Evolutionary conservation across 2,329 filamentous ascomycete species (phyloP).

Genomic region (Gaeumannomyces sp.): DNA sequence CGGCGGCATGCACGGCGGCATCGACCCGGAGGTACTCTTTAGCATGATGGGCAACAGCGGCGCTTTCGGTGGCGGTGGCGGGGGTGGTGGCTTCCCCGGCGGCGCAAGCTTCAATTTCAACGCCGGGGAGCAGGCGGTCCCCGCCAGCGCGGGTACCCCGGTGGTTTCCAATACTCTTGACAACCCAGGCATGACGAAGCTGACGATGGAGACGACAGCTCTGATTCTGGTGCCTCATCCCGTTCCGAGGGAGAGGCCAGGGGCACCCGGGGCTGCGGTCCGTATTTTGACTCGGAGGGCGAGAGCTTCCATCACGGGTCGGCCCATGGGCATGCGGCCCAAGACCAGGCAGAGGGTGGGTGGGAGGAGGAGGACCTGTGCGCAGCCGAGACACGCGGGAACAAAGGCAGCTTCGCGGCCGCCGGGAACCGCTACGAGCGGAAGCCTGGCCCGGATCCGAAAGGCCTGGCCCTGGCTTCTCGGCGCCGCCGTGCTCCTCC

Average conservation of each 20-base stretch:
- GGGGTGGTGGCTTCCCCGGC: constrained; percentile 41
- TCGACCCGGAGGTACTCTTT: constrained; percentile 73
- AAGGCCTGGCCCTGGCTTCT: constrained; percentile 35
- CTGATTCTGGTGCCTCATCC: neutral
- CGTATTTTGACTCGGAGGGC: neutral
- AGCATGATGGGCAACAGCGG: constrained; percentile 72
- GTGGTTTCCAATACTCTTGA: constrained; percentile 42
- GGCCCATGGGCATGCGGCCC: neutral
- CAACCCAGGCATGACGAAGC: constrained; percentile 31
- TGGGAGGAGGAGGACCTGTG: constrained; percentile 23
- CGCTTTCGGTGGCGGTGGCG: constrained; percentile 46
- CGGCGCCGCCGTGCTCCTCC: constrained; percentile 41
- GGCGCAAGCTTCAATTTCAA: constrained; percentile 55
- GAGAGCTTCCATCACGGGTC: constrained; percentile 14
- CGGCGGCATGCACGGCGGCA: constrained; percentile 57
- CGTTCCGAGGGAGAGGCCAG: neutral
- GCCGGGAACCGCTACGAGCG: constrained; percentile 27
- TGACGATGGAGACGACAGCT: constrained; percentile 14
- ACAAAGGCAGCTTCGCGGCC: constrained; percentile 24
- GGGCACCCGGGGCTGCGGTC: neutral
- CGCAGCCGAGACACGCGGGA: constrained; percentile 20
- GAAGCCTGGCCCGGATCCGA: constrained; percentile 35
- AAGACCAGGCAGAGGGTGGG: constrained; percentile 21
- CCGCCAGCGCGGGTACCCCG: constrained; percentile 30
- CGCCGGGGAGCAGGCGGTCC: constrained; percentile 27